phyloP scores from a whole-genome alignment of 2,329 filamentous ascomycete genomes.

The Ophiostoma tasmaniense region DNA sequence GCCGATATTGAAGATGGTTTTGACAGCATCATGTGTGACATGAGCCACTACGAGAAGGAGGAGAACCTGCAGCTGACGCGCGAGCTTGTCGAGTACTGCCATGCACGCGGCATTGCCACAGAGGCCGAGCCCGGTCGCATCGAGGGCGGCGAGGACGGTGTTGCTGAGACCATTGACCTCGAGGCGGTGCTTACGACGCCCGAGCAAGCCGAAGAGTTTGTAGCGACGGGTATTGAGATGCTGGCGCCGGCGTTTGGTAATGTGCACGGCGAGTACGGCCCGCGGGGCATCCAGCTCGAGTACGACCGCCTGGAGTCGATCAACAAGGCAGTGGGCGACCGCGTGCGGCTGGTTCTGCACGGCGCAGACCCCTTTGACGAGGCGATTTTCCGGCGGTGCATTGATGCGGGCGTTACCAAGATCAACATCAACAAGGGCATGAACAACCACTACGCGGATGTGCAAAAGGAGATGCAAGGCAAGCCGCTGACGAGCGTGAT shows the following conservation, averaged over 20 bases:
- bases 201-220: constrained; percentile 62
- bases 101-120: constrained; percentile 54
- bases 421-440: constrained; percentile 46
- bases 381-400: constrained; percentile 37
- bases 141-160: constrained; percentile 58
- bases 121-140: constrained; percentile 59
- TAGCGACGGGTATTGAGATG: constrained; percentile 63
- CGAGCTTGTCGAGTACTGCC: constrained; percentile 55
- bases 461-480: constrained; percentile 37
- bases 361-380: constrained; percentile 41
- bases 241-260: constrained; percentile 70
- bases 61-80: constrained; percentile 55
- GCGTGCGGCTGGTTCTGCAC: constrained; percentile 40
- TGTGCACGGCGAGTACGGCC: constrained; percentile 65
- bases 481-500: constrained; percentile 41
- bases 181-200: constrained; percentile 52
- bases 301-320: constrained; percentile 43
- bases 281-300: constrained; percentile 53
- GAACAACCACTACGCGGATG: constrained; percentile 39
- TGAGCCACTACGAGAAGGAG: constrained; percentile 60
- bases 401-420: constrained; percentile 38
- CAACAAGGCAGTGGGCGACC: constrained; percentile 35
- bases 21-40: constrained; percentile 67
- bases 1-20: constrained; percentile 52
- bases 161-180: constrained; percentile 48